A percentile compares a stretch with the other conserved stretches of the same genome.
Conservation (phyloP, 768 basidiomycete genomes). For the Pholiota microspora region DNA sequence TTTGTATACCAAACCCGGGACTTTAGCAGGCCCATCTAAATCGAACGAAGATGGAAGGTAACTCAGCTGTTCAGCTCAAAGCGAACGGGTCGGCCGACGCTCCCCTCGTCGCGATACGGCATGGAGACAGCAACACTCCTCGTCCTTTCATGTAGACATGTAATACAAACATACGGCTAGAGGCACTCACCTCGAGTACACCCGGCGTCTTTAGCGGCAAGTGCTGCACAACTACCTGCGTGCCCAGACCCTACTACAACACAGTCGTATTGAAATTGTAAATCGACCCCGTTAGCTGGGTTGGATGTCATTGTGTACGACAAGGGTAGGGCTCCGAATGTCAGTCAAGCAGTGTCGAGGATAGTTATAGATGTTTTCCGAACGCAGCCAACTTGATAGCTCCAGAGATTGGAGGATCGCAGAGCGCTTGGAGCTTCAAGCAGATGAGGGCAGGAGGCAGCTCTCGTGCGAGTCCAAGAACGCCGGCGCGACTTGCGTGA, state of each 20-base stretch:
- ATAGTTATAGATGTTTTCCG: no score
- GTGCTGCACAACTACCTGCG: conserved; percentile 65
- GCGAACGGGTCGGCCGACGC: not conserved
- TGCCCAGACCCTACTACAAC: conserved; percentile 67
- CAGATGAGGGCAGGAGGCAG: not conserved
- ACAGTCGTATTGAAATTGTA: conserved; percentile 44
- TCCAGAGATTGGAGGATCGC: no score
- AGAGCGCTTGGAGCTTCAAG: no score
- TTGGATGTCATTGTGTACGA: not conserved
- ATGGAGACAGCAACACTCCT: no score
- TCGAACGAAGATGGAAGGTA: not conserved
- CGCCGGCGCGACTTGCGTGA: no score
- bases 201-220: conserved; percentile 57
- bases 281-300: not conserved
- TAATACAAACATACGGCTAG: not conserved
- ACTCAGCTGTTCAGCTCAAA: not conserved
- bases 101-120: not conserved
- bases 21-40: not conserved
- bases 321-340: no score
- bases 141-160: not conserved
- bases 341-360: not conserved
- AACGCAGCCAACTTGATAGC: no score
- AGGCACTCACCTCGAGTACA: conserved; percentile 47
- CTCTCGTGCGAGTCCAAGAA: not conserved
- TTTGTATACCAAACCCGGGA: not conserved